Conservation (phyloP, 2,329 filamentous ascomycete genomes). For the Botrytis aclada region DNA sequence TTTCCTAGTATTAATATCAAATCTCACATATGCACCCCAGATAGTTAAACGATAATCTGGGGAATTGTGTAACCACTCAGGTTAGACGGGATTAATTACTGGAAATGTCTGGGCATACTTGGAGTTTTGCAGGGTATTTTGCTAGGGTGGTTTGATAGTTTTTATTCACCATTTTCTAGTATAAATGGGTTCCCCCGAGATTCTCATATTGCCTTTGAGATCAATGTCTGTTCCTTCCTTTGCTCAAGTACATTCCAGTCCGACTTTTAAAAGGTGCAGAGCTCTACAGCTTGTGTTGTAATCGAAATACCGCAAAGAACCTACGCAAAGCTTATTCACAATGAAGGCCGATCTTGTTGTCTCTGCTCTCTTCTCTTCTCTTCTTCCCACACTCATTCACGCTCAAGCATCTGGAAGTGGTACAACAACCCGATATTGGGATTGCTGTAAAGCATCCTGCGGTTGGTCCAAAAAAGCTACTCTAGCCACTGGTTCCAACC, state of each 20-base stretch:
- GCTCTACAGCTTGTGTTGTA: background rate
- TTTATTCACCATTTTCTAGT: background rate
- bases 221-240: background rate
- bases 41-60: background rate
- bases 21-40: background rate
- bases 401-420: constrained; percentile 29
- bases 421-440: constrained; percentile 51
- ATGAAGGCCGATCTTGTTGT: background rate
- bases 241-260: background rate
- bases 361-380: constrained; percentile 21
- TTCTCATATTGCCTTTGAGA: background rate
- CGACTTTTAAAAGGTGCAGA: background rate
- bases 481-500: constrained; percentile 40
- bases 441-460: constrained; percentile 71
- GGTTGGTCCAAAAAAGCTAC: constrained; percentile 56
- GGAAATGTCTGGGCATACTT: background rate
- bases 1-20: constrained; percentile 11
- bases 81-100: background rate
- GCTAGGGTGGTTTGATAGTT: background rate
- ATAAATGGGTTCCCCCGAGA: background rate
- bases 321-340: background rate
- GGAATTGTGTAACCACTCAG: background rate
- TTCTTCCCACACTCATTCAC: constrained; percentile 26
- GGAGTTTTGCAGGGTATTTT: background rate
- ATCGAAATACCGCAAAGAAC: background rate